Evolutionary conservation across 1,284 basidiomycete genomes (phyloP), one percentile per base, ranked within the genome.

Genomic region (Ganoderma sinense): DNA sequence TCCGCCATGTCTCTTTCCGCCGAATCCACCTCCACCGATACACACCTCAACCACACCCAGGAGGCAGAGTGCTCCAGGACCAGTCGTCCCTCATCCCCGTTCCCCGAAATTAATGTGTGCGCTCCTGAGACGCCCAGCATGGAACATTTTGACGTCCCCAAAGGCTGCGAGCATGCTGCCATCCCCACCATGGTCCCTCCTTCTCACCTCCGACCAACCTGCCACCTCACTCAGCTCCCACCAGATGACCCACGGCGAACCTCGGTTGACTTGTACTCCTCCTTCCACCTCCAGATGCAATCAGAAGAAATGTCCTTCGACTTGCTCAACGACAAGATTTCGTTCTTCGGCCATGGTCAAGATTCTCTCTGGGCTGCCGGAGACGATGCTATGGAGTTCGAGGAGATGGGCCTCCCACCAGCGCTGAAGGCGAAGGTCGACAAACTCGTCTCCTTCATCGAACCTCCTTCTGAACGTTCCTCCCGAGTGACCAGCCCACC

Each of bases 271-370:
- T 80, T 90, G 23, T 84, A 89, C 40, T 79, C 86, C 4, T 88
- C 88, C 0, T 89, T 91, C 77, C 85, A 85, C 56, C 75, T 89
- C 58, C 88, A 90, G 62, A 79, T 90, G 66, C 82, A 84, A 66
- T 86, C 84, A 8, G 81, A 81, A n/a, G 89, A 90, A 11, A 81
- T 84, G 69, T 88, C 87, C 33, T 91, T 91, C 72, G 89, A 91
- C 75, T 75, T 91, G 62, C 74, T 91, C 68, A 90, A 89, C 73
- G 90, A 91, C 78, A 87, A 85, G 71, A 85, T 91, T 59, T 89
- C 88, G 1, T 87, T 91, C 75, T 82, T 89, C 13, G 82, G 76
- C 4, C 71, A 77, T 16, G 81, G 76, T 7, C 73, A 78, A 13
- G 82, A 82, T 62, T 80, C 81, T 2, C 77, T 82, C 68, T 77